These are phyloP conservation scores for Dimargaris xerosporica DNA, from an alignment of 192 early-diverging fungal genomes.

Conservation along the genomic window DNA sequence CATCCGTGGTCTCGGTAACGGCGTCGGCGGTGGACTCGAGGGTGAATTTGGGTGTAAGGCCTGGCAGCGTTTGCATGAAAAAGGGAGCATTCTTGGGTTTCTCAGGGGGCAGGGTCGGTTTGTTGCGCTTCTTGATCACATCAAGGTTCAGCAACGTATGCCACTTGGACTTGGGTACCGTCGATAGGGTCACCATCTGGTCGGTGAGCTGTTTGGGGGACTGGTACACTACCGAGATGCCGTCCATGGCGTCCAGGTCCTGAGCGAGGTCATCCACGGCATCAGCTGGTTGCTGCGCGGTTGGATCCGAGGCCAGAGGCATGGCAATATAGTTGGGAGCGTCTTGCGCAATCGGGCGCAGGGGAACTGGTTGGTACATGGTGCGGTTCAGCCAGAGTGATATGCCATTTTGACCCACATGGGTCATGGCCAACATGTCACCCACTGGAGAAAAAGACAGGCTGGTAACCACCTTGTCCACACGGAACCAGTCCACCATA, in stretches of 20 bases:
- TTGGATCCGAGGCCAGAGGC: slow-evolving; percentile 30
- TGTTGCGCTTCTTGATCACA: slow-evolving; percentile 85
- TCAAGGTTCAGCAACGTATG: slow-evolving; percentile 82
- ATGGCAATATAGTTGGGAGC: slow-evolving; percentile 34
- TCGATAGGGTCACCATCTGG: slow-evolving; percentile 74
- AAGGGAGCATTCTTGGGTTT: slow-evolving; percentile 83
- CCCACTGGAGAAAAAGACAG: slow-evolving; percentile 80
- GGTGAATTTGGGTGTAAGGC: slow-evolving; percentile 52
- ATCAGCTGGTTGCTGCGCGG: slow-evolving; percentile 5
- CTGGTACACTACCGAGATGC: slow-evolving; percentile 6
- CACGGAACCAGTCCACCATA: slow-evolving; percentile 70
- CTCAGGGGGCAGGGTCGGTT: slow-evolving; percentile 77
- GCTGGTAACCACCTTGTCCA: slow-evolving; percentile 62
- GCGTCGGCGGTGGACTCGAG: slow-evolving; percentile 21
- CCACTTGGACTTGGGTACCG: slow-evolving; percentile 71
- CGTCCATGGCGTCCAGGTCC: slow-evolving; percentile 31
- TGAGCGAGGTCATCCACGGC: slow-evolving; percentile 21
- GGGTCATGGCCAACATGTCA: slow-evolving; percentile 82
- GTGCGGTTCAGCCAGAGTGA: slow-evolving; percentile 85
- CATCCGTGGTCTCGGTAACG: slow-evolving; percentile 18
- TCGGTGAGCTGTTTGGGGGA: slow-evolving; percentile 21
- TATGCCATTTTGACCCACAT: slow-evolving; percentile 83
- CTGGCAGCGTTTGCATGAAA: slow-evolving; percentile 44
- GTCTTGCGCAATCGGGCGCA: slow-evolving; percentile 47
- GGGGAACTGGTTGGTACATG: slow-evolving; percentile 54